These are phyloP conservation scores for Fraxinus velutina DNA, from an alignment of 305 asterid species.

Conservation along the genomic window DNA sequence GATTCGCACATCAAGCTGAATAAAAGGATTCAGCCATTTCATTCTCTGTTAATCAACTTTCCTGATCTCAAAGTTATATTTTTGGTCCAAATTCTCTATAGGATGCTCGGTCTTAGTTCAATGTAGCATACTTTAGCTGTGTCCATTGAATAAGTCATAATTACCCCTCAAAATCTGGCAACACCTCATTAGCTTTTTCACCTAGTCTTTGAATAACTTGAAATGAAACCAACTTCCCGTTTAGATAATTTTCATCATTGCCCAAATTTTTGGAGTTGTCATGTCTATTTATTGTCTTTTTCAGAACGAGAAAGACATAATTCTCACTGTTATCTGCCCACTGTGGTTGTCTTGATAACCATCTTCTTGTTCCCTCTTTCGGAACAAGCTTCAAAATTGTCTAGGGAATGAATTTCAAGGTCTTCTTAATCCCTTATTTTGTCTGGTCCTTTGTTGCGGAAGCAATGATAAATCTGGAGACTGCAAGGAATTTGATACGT, in stretches of 20 bases:
- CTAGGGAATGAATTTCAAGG: constrained; percentile 27
- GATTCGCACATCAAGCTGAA: constrained; percentile 35
- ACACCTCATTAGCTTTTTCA: constrained; percentile 32
- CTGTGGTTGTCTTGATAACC: neutral
- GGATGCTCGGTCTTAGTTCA: constrained; percentile 35
- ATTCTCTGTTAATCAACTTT: constrained; percentile 24
- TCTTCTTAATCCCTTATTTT: constrained; percentile 23
- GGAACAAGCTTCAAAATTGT: constrained; percentile 32
- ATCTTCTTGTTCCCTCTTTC: neutral
- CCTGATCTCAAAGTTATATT: constrained; percentile 24
- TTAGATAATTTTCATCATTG: constrained; percentile 29
- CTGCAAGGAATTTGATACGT: constrained; percentile 29
- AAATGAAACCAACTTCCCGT: constrained; percentile 26
- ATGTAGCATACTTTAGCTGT: constrained; percentile 32
- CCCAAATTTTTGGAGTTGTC: constrained; percentile 37
- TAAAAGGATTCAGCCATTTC: constrained; percentile 19
- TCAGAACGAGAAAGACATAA: constrained; percentile 9
- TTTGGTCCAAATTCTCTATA: constrained; percentile 31
- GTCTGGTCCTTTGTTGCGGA: constrained; percentile 36
- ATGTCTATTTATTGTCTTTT: constrained; percentile 32
- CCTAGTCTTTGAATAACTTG: constrained; percentile 38
- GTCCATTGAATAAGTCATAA: constrained; percentile 40
- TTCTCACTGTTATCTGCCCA: neutral
- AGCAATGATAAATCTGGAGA: constrained; percentile 24
- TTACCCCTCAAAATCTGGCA: constrained; percentile 29